phyloP scores from a whole-genome alignment of 306 rosid genomes.

The Calophaca sinica region DNA sequence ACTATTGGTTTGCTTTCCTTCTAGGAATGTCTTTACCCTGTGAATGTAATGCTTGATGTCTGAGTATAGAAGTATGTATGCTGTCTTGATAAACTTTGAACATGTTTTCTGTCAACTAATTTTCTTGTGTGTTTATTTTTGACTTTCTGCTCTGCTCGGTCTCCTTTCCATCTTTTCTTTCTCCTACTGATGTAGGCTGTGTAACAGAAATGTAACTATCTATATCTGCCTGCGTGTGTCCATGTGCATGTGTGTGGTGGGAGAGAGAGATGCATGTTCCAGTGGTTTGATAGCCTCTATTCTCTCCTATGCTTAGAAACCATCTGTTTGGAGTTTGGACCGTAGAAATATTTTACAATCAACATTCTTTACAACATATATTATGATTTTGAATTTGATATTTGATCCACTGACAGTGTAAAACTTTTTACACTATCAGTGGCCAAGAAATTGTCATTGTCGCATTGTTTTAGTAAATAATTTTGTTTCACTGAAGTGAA shows the following conservation, averaged over 20 bases:
- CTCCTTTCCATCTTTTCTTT: neutral
- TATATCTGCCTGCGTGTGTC: neutral
- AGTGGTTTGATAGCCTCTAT: neutral
- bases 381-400: neutral
- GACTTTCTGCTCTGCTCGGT: neutral
- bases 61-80: neutral
- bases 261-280: too few relatives aligned
- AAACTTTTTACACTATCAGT: neutral
- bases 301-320: neutral
- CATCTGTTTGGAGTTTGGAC: neutral
- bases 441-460: conserved; percentile 5
- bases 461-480: neutral
- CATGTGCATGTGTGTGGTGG: too few relatives aligned
- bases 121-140: conserved; percentile 20
- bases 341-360: neutral
- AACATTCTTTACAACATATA: neutral
- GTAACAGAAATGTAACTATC: too few relatives aligned
- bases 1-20: conserved; percentile 34
- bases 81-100: neutral
- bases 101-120: neutral
- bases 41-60: conserved; percentile 9
- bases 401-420: too few relatives aligned
- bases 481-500: neutral
- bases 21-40: conserved; percentile 6
- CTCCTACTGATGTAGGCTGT: neutral